Evolutionary conservation across 768 basidiomycete genomes (phyloP), one percentile per base, ranked within the genome.

Genomic region (Boletus rubropictus): DNA sequence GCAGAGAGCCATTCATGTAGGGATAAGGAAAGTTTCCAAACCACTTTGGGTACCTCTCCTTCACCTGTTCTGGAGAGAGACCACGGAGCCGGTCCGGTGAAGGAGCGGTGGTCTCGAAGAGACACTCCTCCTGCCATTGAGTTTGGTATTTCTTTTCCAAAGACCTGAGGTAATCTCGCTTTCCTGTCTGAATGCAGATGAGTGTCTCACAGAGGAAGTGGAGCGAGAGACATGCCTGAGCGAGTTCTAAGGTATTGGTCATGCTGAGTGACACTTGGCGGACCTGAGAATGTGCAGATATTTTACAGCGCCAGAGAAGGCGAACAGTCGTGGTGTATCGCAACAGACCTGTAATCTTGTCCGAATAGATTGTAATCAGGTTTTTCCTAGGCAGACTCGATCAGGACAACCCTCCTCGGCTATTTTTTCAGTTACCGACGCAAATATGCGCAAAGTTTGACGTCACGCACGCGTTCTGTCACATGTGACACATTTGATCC

Each of bases 1-100:
- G 96, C 56, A 98, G 75, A 56, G 87, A 89, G 37, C 96, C 96
- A 61, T 99, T 99, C 92, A 97, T 98, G 76, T 99, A 99, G 1
- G 92, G 89, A 70, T 75, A 96, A 42, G 94, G 94, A 68, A 87
- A 95, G 70, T 83, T 96, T 44, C 95, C 96, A 63, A 97, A 88
- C 91, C 94, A 98, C 73, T 97, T 98, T 17, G 94, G 94, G 66
- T 82, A 80, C 68, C 83, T 81, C 60, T 84, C 74, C 52, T 76
- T 74, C 59, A 95, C 70, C 61, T 94, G 74, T 18, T 75, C 73
- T 15, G 72, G 72, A 10, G 83, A 78, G 41, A 87, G 77, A 49
- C 80, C 81, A 46, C 70, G 70, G 36, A 84, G 74, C 36, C 88
- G 81, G 41, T 80, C 79, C 11, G 72, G 65, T 17, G 82, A 67